Conservation (phyloP, 2,329 filamentous ascomycete species). For the Lachnum nothofagi region DNA sequence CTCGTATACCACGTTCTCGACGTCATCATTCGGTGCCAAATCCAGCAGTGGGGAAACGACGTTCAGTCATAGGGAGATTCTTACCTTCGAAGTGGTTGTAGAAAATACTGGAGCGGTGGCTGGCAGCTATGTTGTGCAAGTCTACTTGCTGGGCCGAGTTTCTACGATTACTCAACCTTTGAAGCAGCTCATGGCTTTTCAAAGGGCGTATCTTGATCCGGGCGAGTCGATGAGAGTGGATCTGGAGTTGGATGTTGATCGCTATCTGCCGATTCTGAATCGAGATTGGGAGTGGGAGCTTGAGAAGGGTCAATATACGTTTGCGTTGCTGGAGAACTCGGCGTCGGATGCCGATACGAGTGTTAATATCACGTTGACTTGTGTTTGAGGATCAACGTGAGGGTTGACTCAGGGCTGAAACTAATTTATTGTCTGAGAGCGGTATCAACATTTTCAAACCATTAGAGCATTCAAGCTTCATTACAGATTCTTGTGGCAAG, state of each 20-base stretch:
- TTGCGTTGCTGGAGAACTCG: slow-evolving; percentile 39
- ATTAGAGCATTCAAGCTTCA: too few species aligned
- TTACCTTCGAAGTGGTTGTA: slow-evolving; percentile 48
- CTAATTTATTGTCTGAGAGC: too few species aligned
- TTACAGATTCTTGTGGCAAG: too few species aligned
- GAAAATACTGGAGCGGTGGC: slow-evolving; percentile 55
- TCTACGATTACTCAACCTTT: slow-evolving; percentile 39
- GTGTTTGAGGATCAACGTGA: slow-evolving; percentile 25
- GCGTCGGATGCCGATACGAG: slow-evolving; percentile 33
- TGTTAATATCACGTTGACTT: slow-evolving; percentile 38
- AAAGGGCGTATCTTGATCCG: slow-evolving; percentile 35
- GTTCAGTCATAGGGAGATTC: slow-evolving; percentile 22
- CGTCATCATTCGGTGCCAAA: slow-evolving; percentile 27
- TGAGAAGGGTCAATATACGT: slow-evolving; percentile 40
- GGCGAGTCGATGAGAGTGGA: slow-evolving; percentile 31
- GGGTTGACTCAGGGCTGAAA: too few species aligned
- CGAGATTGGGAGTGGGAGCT: slow-evolving; percentile 40
- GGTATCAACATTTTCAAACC: too few species aligned
- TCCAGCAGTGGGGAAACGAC: slow-evolving; percentile 4
- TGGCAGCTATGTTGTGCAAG: slow-evolving; percentile 62
- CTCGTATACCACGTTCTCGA: slow-evolving; percentile 33
- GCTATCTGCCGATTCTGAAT: slow-evolving; percentile 41
- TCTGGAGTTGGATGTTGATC: slow-evolving; percentile 38
- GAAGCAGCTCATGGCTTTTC: slow-evolving; percentile 41
- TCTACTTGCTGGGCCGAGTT: slow-evolving; percentile 38